Evolutionary conservation across 371 early-diverging fungal species (phyloP).

Genomic region (Rhizopus delemar): DNA sequence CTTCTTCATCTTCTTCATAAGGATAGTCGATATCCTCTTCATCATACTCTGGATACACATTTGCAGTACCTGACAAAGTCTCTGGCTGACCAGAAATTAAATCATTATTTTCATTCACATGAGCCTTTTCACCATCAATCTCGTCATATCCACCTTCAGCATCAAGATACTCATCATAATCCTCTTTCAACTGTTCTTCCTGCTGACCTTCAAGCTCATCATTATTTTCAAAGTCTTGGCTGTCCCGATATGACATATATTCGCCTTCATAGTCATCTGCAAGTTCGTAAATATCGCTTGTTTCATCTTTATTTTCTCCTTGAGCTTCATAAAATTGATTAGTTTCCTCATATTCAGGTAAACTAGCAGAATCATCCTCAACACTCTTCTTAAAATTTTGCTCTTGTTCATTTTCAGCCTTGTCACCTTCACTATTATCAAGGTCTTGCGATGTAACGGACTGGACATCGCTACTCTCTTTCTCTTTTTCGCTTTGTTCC

Average conservation of each 20-base stretch:
- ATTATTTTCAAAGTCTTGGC: not conserved
- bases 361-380: not conserved
- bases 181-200: conserved; percentile 1
- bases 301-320: not conserved
- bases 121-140: not conserved
- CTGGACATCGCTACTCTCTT: not conserved
- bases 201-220: not conserved
- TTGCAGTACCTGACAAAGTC: not conserved
- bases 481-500: not conserved
- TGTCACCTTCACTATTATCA: not conserved
- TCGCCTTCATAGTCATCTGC: not conserved
- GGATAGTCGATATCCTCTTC: not conserved
- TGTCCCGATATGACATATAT: not conserved
- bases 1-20: not conserved
- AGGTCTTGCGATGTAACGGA: not conserved
- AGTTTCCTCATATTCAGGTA: conserved; percentile 1
- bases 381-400: not conserved
- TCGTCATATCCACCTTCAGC: conserved; percentile 3
- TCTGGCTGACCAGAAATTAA: not conserved
- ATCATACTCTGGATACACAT: not conserved
- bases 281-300: not conserved
- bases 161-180: conserved; percentile 3
- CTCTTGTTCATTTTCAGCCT: not conserved
- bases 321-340: not conserved
- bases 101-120: not conserved